Evolutionary conservation across 768 basidiomycete species (phyloP).

Genomic region (Phylloporus sp.): DNA sequence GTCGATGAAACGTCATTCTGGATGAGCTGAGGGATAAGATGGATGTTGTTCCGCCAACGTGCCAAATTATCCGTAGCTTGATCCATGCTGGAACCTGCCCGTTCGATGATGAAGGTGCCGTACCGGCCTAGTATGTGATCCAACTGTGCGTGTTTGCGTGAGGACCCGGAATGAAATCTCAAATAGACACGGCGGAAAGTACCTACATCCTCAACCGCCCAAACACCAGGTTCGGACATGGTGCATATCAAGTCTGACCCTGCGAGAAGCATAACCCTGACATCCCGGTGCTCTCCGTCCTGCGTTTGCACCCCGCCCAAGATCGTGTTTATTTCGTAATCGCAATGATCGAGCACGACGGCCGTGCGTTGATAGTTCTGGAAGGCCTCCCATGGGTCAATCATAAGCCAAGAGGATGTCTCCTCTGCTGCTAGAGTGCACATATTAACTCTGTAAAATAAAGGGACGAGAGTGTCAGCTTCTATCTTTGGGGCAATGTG

Average conservation of each 20-base stretch:
- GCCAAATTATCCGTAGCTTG: slow-evolving; percentile 72
- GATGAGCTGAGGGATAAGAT: slow-evolving; percentile 89
- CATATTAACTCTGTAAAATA: slow-evolving; percentile 66
- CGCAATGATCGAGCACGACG: slow-evolving; percentile 95
- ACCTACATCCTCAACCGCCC: slow-evolving; percentile 91
- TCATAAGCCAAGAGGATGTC: slow-evolving; percentile 92
- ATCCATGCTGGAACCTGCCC: slow-evolving; percentile 88
- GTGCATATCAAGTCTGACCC: slow-evolving; percentile 98
- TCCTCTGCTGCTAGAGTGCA: slow-evolving; percentile 86
- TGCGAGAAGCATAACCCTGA: slow-evolving; percentile 89
- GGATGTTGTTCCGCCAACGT: slow-evolving; percentile 77
- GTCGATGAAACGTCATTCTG: slow-evolving; percentile 97
- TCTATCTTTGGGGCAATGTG: slow-evolving; percentile 7
- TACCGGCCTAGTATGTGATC: slow-evolving; percentile 95
- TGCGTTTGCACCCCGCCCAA: slow-evolving; percentile 72
- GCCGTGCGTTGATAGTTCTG: slow-evolving; percentile 95
- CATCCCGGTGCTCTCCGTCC: slow-evolving; percentile 68
- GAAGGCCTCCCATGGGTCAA: slow-evolving; percentile 96
- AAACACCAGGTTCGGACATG: slow-evolving; percentile 98
- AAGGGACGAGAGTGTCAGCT: slow-evolving; percentile 20
- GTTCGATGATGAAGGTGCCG: slow-evolving; percentile 92
- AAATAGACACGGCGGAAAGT: slow-evolving; percentile 1
- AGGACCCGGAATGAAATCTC: slow-evolving; percentile 11
- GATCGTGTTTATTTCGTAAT: slow-evolving; percentile 86
- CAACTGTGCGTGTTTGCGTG: slow-evolving; percentile 47